Base-by-base conservation (phyloP, 495 filamentous ascomycete genomes). In the Polyplosphaeria fusca region DNA sequence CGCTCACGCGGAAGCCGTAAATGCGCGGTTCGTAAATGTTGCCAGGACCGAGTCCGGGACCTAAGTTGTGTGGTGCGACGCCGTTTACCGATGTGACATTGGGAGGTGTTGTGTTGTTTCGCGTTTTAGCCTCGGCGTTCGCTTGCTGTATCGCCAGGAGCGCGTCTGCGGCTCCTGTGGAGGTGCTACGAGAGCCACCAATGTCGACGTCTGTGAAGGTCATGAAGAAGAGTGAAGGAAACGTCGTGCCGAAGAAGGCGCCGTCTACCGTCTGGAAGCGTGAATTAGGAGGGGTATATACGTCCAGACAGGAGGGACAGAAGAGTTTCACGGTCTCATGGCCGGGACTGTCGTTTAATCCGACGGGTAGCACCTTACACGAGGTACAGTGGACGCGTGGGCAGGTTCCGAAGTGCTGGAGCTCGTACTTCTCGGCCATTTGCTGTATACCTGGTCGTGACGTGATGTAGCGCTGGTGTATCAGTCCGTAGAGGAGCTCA, bases 361-460 rank as follows among this genome's bases (percentile, higher is more conserved):
- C 93, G 11, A 96, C 94, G 12, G 93, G 93, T 13, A 98, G 82
- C 22, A 95, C 91, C 61, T 89, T 84, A 64, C 88, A 86, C 45
- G 84, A 84, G 60, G 86, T 85, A 77, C 93, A 98, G 72, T 87
- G 82, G 40, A 91, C 92, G 23, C 93, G 82, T 3, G 92, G 93
- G 68, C 93, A 98, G 47, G 85, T 82, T 27, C 93, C 93, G 60
- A 98, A 98, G 73, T 98, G 92, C 58, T 88, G 84, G 41, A 95
- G 77, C 65, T 96, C 91, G 77, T 97, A 97, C 69, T 98, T 98
- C 70, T 98, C 94, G 25, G 90, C 88, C 93, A 98, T 98, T 70
- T 96, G 91, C 68, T 96, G 92, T 50, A 98, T 97, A 18, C 93
- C 93, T 4, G 89, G 89, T 28, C 93, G 79, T n/a, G 91, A 96